phyloP scores from a whole-genome alignment of 345 rosid species.

The Heritiera littoralis region DNA sequence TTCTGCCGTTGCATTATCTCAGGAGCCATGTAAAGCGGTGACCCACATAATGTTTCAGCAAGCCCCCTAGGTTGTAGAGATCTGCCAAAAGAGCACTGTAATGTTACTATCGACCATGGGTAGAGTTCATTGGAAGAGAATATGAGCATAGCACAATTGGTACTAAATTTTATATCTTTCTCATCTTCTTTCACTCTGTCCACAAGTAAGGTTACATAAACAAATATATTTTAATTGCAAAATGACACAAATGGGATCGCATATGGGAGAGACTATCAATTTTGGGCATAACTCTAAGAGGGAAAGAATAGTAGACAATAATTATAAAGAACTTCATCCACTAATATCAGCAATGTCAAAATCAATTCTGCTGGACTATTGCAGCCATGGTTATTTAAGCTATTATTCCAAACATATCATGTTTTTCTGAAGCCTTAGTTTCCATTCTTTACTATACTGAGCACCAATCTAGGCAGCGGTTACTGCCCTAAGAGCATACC shows the following conservation, averaged over 20 bases:
- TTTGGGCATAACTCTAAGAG: neutral
- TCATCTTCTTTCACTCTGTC: neutral
- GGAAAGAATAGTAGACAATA: neutral
- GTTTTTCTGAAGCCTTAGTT: neutral
- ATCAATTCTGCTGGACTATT: neutral
- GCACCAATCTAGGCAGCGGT: constrained; percentile 1
- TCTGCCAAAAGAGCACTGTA: constrained; percentile 44
- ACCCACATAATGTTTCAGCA: constrained; percentile 97
- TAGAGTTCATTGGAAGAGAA: constrained; percentile 26
- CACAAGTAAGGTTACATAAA: neutral
- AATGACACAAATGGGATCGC: neutral
- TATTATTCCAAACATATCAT: neutral
- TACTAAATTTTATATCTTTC: neutral
- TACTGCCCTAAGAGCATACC: neutral
- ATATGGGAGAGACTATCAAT: neutral
- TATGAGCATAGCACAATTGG: constrained; percentile 3
- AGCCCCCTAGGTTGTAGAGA: constrained; percentile 90
- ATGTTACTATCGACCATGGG: constrained; percentile 18
- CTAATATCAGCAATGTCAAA: neutral
- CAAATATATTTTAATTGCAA: constrained; percentile 8
- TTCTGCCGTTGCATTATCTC: constrained; percentile 98
- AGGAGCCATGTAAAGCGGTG: constrained; percentile 99
- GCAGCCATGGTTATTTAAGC: neutral
- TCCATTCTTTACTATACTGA: neutral
- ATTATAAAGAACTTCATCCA: neutral